Conservation (phyloP, 225 moss, liverwort and hornwort genomes). For the Asterella californica region DNA sequence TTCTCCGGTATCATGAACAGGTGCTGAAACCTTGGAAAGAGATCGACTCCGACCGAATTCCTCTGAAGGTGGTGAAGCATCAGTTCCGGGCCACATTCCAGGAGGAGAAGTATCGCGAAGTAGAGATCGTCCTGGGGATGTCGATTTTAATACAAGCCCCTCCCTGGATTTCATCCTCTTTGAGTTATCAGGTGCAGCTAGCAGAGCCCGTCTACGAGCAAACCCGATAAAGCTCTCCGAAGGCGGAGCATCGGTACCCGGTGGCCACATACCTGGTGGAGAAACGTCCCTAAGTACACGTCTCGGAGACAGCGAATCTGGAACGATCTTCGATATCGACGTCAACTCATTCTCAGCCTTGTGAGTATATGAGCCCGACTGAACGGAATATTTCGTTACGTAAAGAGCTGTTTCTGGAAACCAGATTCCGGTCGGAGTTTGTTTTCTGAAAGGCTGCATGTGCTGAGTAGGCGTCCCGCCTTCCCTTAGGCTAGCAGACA, state of each 20-base stretch:
- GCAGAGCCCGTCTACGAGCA: not conserved
- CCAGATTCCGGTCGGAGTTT: not conserved
- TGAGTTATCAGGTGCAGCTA: not conserved
- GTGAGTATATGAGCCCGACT: not conserved
- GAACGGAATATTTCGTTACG: not conserved
- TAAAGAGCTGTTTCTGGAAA: not conserved
- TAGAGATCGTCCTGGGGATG: not conserved
- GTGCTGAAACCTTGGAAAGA: not conserved
- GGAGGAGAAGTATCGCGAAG: not conserved
- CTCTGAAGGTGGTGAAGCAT: not conserved
- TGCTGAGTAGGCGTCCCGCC: no score
- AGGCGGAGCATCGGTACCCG: not conserved
- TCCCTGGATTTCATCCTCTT: not conserved
- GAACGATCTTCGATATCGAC: no score
- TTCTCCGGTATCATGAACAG: not conserved
- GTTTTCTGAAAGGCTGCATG: not conserved
- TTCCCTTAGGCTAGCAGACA: not conserved
- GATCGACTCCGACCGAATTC: not conserved
- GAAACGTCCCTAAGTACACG: conserved; percentile 6
- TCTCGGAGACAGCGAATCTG: not conserved
- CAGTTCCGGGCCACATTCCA: not conserved
- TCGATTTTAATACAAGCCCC: not conserved
- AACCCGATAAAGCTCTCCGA: not conserved
- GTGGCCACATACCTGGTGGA: conserved; percentile 9
- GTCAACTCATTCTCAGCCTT: not conserved